Base-by-base conservation (phyloP, 345 rosid genomes). In the Anacardium occidentale region DNA sequence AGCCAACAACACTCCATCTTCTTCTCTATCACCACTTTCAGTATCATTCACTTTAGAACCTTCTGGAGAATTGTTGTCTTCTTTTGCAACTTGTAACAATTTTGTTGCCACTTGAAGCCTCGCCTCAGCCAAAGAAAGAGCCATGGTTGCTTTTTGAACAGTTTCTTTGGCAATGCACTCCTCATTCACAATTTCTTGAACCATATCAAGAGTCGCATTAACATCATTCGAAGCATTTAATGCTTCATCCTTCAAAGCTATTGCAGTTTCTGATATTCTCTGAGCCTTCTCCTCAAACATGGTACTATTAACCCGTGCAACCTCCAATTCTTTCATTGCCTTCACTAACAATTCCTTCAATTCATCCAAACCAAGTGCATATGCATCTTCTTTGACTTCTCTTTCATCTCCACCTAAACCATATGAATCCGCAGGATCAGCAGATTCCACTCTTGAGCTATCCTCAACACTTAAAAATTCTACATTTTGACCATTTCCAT, bases 211-310 rank as follows among this genome's bases (percentile, higher is more conserved):
- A 10, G 87, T 76, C 57, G 54, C 63, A 83, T 85, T 86, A 9
- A 94, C 93, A 71, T 89, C 77, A 54, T 66, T 76, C 95, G 92
- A 81, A 68, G 90, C 94, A 77, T 68, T 75, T 15, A 76, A 73
- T 2, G 92, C 96, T 75, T 90, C 84, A 56, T 94, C 98, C 83
- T 92, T 92, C 82, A 86, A 81, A 14, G 95, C 87, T 48, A 94
- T 92, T 9, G 98, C 97, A 75, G 86, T 68, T 84, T 94, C 98
- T 9, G 98, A 89, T 71, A 92, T 86, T 57, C 82, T 74, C 75
- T 89, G 97, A 66, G 97, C 98, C 83, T 88, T 92, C 66, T 92
- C 97, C 86, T 94, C 98, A 65, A 90, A 94, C 80, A 87, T 74
- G 54, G 86, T 78, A 68, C 97, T 90, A 69, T 92, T 94, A 72